Evolutionary conservation across 352 stramenopile species (phyloP), one percentile per base, ranked within the genome.

Genomic region (Globisporangium cylindrosporum): DNA sequence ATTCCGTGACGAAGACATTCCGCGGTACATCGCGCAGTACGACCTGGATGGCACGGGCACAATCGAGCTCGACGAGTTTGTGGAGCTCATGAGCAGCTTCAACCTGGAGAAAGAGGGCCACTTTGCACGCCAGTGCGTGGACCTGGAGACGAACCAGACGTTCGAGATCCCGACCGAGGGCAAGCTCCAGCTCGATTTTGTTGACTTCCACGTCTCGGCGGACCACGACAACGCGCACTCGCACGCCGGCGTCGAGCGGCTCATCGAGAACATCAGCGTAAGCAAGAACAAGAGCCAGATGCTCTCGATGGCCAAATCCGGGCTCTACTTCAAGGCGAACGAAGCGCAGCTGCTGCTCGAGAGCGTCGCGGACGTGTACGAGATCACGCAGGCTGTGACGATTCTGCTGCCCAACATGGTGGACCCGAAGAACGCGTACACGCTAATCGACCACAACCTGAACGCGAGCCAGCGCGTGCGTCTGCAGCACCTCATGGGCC

Each of bases 271-370:
- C 65, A 91, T 94, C 38, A 80, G 67, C 10, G 70, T 69, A 24
- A 92, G 85, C 67, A 92, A 91, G 70, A 89, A 91, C 68, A 91
- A 94, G 70, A 79, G 71, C 5, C 86, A 92, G 59, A 94, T 94
- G 81, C 73, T 94, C 24, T 68, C 78, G 29, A 94, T 94, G 81
- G 84, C 84, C 62, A 93, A 94, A 65, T 81, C 82, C 0, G 84
- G 86, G 9, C 75, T 93, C 15, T 81, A 78, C 55, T 94, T 94
- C 61, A 87, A 83, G 56, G 75, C 75, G 12, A 63, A 79, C 25
- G 84, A 94, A 48, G 86, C 86, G 6, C 86, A 94, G 64, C 64
- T 88, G 5, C 76, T 94, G 38, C 71, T 94, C 6, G 79, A 92
- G 53, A 78, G 72, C n/a, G 79, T 92, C 8, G 68, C 75, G 3